Percentiles rank a stretch among this genome's conserved stretches.
These are phyloP conservation scores for Yamadazyma sp. DNA, from an alignment of 805 yeast genomes.

Conservation along the genomic window DNA sequence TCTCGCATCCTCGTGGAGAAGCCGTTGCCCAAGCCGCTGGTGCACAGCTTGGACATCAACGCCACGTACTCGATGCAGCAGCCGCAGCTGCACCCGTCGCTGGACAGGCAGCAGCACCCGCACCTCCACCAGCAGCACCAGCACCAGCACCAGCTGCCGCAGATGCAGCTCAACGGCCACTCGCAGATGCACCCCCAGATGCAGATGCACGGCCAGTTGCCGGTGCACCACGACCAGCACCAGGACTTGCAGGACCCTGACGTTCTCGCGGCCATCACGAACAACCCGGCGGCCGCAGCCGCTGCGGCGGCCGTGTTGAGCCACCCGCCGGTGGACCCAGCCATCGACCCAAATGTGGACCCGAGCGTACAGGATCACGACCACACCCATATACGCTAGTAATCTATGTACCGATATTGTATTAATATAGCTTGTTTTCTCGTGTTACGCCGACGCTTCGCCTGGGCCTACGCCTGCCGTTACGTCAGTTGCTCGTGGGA, in stretches of 20 bases:
- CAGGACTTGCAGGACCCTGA: constrained; percentile 37
- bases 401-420: constrained; percentile 3
- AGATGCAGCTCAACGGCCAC: constrained; percentile 5
- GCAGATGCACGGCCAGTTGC: constrained; percentile 6
- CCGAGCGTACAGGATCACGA: constrained; percentile 36
- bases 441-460: no score
- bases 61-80: constrained; percentile 8
- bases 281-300: constrained; percentile 20
- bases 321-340: constrained; percentile 39
- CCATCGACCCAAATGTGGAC: constrained; percentile 45
- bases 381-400: constrained; percentile 9
- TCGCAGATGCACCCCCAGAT: constrained; percentile 9
- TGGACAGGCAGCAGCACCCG: constrained; percentile 9
- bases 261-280: constrained; percentile 40
- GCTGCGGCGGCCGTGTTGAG: constrained; percentile 26
- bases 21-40: constrained; percentile 27
- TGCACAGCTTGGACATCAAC: constrained; percentile 10
- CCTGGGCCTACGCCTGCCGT: no score
- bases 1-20: constrained; percentile 45
- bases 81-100: no score
- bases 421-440: no score
- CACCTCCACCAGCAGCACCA: constrained; percentile 13
- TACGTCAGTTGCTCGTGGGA: no score
- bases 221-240: constrained; percentile 19
- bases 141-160: constrained; percentile 18